These are phyloP conservation scores for Mycena kentingensis DNA, from an alignment of 768 basidiomycete species.

Conservation along the genomic window DNA sequence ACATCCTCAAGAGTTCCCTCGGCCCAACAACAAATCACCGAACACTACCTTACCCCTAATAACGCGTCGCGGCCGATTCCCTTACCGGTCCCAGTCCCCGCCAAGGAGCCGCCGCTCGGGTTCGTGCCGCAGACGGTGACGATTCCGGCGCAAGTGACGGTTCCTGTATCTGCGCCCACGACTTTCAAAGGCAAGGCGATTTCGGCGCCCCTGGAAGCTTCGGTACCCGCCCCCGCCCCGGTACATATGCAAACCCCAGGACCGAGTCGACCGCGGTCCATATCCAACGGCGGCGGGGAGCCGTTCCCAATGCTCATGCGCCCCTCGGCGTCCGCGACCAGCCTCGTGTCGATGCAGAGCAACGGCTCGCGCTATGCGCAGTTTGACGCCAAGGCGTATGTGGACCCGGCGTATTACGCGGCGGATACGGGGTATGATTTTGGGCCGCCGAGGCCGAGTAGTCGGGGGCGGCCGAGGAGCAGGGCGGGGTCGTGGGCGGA, in stretches of 20 bases:
- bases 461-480: slow-evolving; percentile 8
- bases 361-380: slow-evolving; percentile 11
- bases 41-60: slow-evolving; percentile 16
- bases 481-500: slow-evolving; percentile 3
- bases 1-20: slow-evolving; percentile 12
- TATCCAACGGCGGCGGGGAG: too few relatives aligned
- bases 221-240: too few relatives aligned
- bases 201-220: slow-evolving; percentile 4
- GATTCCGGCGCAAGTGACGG: slow-evolving; percentile 11
- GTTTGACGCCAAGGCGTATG: slow-evolving; percentile 15
- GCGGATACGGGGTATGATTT: slow-evolving; percentile 8
- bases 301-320: neutral
- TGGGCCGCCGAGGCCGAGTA: neutral
- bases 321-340: slow-evolving; percentile 4
- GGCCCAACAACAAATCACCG: slow-evolving; percentile 9
- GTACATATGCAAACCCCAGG: too few relatives aligned
- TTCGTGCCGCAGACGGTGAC: slow-evolving; percentile 19
- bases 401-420: slow-evolving; percentile 20
- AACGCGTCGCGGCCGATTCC: slow-evolving; percentile 8
- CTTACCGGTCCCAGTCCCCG: neutral
- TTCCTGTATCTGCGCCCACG: slow-evolving; percentile 16
- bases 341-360: slow-evolving; percentile 16
- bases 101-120: neutral
- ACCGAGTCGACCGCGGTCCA: too few relatives aligned
- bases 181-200: slow-evolving; percentile 15